Evolutionary conservation across 1,284 basidiomycete genomes (phyloP).

Genomic region (Trametes versicolor): DNA sequence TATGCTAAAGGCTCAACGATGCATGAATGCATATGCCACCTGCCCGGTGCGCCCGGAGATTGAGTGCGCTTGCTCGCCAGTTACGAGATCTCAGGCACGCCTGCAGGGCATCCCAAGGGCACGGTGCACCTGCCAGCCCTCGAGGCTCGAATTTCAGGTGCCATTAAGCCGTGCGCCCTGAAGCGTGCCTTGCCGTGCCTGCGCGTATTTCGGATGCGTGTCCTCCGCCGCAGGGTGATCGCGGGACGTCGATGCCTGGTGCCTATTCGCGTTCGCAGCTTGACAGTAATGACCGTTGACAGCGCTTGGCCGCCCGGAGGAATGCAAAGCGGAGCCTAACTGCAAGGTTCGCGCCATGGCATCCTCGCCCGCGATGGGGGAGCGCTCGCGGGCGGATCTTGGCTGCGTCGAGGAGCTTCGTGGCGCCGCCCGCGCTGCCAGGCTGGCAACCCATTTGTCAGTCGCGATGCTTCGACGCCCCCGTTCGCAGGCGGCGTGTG

Average conservation of each 20-base stretch:
- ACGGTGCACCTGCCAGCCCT: neutral
- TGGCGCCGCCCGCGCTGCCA: neutral
- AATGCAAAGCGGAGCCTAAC: no score
- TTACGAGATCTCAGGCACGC: constrained; percentile 1
- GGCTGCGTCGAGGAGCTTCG: neutral
- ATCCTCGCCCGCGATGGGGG: no score
- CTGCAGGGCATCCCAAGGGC: neutral
- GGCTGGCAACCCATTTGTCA: neutral
- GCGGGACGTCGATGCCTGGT: neutral
- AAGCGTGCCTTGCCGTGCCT: neutral
- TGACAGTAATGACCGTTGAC: neutral
- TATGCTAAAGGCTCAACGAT: no score
- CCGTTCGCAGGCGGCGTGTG: no score
- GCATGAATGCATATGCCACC: no score
- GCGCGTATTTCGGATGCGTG: neutral
- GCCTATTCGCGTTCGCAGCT: constrained; percentile 1
- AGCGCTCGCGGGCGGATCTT: neutral
- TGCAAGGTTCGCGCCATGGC: no score
- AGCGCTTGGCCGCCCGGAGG: no score
- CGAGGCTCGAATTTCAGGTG: neutral
- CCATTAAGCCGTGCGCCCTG: neutral
- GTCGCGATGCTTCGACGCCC: neutral
- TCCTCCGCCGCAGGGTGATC: neutral
- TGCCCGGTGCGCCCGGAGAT: neutral
- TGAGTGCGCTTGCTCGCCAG: neutral